Base-by-base conservation (phyloP, 78 protist species). In the Salpingoeca rosetta region DNA sequence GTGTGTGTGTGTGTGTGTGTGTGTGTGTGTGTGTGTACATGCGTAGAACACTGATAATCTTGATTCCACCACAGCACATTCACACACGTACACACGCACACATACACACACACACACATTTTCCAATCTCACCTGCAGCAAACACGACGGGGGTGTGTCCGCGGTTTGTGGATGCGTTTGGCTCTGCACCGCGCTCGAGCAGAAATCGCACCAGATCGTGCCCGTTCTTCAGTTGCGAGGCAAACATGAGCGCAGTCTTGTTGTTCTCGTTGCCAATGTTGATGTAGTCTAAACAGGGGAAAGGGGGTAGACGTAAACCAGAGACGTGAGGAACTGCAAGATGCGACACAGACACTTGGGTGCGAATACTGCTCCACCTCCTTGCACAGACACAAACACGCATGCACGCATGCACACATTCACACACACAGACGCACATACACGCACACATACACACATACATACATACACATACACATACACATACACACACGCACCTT, bases 351-450 rank as follows among this genome's bases (percentile, higher is more conserved):
- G 31, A 51, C 65, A 7, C 7, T 51, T 51, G 65, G 31, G 17
- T 17, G 7, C 65, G 65, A 7, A 51, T 17, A 17, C 65, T 51
- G 31, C 65, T 51, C 65, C 42, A 36, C 12, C 83, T 22, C 12
- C 83, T n/a, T 42, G 39, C 83, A 80, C 83, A 80, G 43, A 80
- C 83, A 80, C 44, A 42, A 11, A 80, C 83, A 80, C 83, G 22
- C 83, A 44, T 42, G 25, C 83, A 80, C 56, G 25, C 56, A 80
- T 22, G 35, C 56, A 80, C 83, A 80, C 83, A 80, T 42, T 3
- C 56, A 44, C 56, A 80, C 83, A 80, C 83, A 44, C 44, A 36
- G 11, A 31, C 42, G 17, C 83, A 25, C 44, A 80, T n/a, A 36
- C 83, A 80, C 44, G 22, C 44, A 80, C 11, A 80, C 83, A 44